Base-by-base conservation (phyloP, 768 basidiomycete genomes). In the Boletus rex-veris region DNA sequence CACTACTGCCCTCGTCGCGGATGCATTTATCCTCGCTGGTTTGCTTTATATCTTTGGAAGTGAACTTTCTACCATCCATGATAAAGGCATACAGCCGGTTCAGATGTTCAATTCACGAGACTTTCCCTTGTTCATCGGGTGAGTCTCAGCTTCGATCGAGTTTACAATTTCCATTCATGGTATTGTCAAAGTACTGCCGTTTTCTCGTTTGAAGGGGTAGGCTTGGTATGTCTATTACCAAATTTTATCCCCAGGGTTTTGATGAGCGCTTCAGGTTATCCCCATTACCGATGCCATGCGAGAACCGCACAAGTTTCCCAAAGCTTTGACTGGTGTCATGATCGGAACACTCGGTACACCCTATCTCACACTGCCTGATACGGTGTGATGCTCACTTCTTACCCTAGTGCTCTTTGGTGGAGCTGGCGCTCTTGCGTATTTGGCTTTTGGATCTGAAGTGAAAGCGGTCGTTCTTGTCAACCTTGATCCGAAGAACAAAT, bases 191-290 rank as follows among this genome's bases (percentile, higher is more conserved):
- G 94, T 8, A 98, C 97, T 21, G 96, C 97, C 4, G 96, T 98
- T 30, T 98, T 98, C 71, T 92, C 97, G 1, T 99, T 98, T 62
- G 96, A 99, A 71, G 96, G 96, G 9, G 92, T 99, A 60, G 97
- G 96, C 45, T 75, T 98, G 72, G 87, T 89, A 60, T 60, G 83
- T 70, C 26, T 26, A 18, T 39, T 41, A n/a, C 28, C 12, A 16
- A 24, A 35, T 26, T 35, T 6, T 12, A 26, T 30, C 40, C 15
- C 31, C 7, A 24, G 26, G 11, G 21, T 45, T 42, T 36, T 56
- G 49, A 61, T 54, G 43, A 19, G 19, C 4, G 14, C 33, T 58
- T n/a, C 66, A 88, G 80, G 76, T 99, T 58, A 91, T 99, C 57
- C 97, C 97, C 18, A 97, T 99, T 64, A 92, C 92, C 12, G 95